Base-by-base conservation (phyloP, 1,139 yeast species). In the Blastobotrys serpentis region DNA sequence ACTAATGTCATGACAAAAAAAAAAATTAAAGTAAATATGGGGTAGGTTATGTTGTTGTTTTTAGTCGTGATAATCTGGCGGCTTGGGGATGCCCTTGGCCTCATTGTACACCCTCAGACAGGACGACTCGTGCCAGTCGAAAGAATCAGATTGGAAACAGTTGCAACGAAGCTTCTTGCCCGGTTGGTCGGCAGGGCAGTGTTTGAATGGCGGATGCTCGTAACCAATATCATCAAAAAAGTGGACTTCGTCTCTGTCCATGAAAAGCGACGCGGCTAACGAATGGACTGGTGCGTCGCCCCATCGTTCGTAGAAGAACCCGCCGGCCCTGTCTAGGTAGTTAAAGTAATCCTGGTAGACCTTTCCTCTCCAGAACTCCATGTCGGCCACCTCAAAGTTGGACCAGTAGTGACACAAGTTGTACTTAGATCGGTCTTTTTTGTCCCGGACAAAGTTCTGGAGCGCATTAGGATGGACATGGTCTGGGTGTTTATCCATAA, bases 201-300 rank as follows among this genome's bases (percentile, higher is more conserved):
- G 82, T 54, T 76, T 72, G 74, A 84, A 83, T 14, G 87, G 88
- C 54, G 79, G 83, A 63, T 86, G 94, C 68, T 71, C 80, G 68
- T 85, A 86, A 51, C 95, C 95, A 47, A 86, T 76, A 61, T 87
- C 92, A 49, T 82, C 87, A 63, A 86, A 86, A 72, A 82, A 86
- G 63, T 86, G 94, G 41, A 86, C 68, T 61, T 80, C 76, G 34
- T 77, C 80, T 63, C 76, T 76, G 50, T 82, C 81, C 64, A 86
- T 69, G 67, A 86, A 81, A 53, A 86, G 70, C 2, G 88, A 73
- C 13, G 84, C 95, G 10, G 92, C 95, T 60, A 86, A 80, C 11
- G 94, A 84, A 68, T 88, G 96, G 18, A 88, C 80, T 4, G 96
- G 96, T 0, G 96, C 96, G 67, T 89, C 96, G 17, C 96, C 96